phyloP scores from a whole-genome alignment of 1,284 basidiomycete genomes.

The Blastosporella zonata region DNA sequence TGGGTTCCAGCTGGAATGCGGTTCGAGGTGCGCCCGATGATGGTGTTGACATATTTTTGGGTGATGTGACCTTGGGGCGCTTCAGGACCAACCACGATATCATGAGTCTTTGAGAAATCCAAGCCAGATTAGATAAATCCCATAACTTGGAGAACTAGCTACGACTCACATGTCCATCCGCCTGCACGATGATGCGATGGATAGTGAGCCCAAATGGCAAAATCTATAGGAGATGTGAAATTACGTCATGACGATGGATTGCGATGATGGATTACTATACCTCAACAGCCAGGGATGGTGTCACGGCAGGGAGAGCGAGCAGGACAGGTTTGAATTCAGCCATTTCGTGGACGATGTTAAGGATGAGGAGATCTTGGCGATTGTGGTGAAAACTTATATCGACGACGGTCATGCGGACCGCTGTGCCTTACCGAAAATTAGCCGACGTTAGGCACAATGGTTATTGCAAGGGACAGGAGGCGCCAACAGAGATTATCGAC shows the following conservation, averaged over 20 bases:
- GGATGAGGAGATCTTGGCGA: slow-evolving; percentile 2
- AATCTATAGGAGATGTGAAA: slow-evolving; percentile 36
- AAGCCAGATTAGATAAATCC: background rate
- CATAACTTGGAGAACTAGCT: slow-evolving; percentile 2
- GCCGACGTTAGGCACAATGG: slow-evolving; percentile 9
- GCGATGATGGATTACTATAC: slow-evolving; percentile 27
- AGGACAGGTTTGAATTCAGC: slow-evolving; percentile 49
- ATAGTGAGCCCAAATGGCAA: slow-evolving; percentile 66
- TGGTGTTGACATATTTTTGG: slow-evolving; percentile 69
- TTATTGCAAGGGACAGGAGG: background rate
- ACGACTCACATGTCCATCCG: slow-evolving; percentile 53
- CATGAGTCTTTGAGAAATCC: slow-evolving; percentile 56
- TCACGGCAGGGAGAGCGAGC: slow-evolving; percentile 50
- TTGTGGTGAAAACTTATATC: slow-evolving; percentile 1
- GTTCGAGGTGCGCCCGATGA: slow-evolving; percentile 72
- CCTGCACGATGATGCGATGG: slow-evolving; percentile 61
- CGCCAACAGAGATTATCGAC: too few relatives aligned
- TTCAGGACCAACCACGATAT: slow-evolving; percentile 72
- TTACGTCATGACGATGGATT: background rate
- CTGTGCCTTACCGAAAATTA: slow-evolving; percentile 12
- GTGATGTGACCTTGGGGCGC: slow-evolving; percentile 52
- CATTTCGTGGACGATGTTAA: slow-evolving; percentile 27
- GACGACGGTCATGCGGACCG: slow-evolving; percentile 7
- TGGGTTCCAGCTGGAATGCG: slow-evolving; percentile 61
- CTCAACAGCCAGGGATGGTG: slow-evolving; percentile 58